A percentile compares a stretch with the other conserved stretches of the same genome.
These are phyloP conservation scores for Ministeria vibrans DNA, from an alignment of 78 protist species.

Conservation along the genomic window DNA sequence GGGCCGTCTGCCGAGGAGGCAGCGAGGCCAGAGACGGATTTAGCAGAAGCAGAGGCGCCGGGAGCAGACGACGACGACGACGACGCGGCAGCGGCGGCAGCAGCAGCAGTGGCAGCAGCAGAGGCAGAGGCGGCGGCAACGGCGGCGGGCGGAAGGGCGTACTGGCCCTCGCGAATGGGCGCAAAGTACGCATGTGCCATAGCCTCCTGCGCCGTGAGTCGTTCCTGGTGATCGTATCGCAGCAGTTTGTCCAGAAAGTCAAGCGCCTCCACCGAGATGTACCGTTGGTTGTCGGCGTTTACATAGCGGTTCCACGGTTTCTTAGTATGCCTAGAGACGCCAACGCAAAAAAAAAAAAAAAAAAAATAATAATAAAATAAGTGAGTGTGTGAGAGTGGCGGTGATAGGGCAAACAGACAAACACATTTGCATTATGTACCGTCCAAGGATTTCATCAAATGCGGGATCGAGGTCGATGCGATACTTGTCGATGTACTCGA, in stretches of 20 bases:
- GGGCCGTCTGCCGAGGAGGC: too few species aligned
- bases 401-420: neutral
- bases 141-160: too few species aligned
- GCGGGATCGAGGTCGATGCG: slow-evolving; percentile 73
- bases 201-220: slow-evolving; percentile 66
- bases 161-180: neutral
- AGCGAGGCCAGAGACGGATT: neutral
- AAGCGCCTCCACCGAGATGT: slow-evolving; percentile 85
- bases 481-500: slow-evolving; percentile 86
- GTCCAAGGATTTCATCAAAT: slow-evolving; percentile 60
- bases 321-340: neutral
- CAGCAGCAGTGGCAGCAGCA: neutral
- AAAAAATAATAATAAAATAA: neutral
- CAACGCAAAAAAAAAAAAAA: neutral
- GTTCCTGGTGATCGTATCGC: slow-evolving; percentile 82
- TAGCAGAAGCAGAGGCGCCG: neutral
- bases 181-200: slow-evolving; percentile 63
- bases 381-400: neutral
- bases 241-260: slow-evolving; percentile 90
- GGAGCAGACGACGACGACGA: neutral
- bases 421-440: slow-evolving; percentile 17
- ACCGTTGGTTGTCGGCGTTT: slow-evolving; percentile 64
- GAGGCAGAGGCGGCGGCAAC: too few species aligned
- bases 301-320: slow-evolving; percentile 34
- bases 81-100: neutral